Evolutionary conservation across 1,139 yeast genomes (phyloP), one percentile per base, ranked within the genome.

Genomic region (Candida anutae): DNA sequence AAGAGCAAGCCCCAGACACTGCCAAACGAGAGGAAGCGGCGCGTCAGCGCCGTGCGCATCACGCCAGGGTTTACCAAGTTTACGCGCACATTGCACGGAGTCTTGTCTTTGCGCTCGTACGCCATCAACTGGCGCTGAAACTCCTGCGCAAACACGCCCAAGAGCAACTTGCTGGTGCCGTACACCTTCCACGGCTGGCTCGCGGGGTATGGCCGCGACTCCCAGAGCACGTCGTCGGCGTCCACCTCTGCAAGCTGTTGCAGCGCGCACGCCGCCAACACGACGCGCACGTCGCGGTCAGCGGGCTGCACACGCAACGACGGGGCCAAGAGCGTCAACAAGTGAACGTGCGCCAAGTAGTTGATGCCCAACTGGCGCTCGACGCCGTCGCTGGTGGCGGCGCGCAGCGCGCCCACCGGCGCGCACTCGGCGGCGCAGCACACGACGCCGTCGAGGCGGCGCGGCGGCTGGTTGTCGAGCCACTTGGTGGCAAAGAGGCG

Each of bases 401-500:
- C 72, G 34, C 95, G 67, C 9, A 66, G 57, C 29, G 58, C 59
- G 11, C 77, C 74, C 22, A 74, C 62, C 1, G 98, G 97, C 28
- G 77, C 58, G 35, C 78, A 65, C 30, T 84, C 88, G 8, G 85
- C 90, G 2, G 96, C 96, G 55, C 88, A 77, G 46, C 95, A 82
- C 4, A 90, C 55, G 12, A 90, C 70, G 34, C 94, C 94, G 50
- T 90, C 98, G 30, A 90, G 61, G 32, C 98, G 57, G 42, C 98
- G 66, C 5, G 96, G 94, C 1, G 96, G 95, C 22, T 77, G 63
- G 48, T 83, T 87, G 52, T 90, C 95, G 34, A 90, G 64, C 97
- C 97, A 90, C 38, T 69, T 77, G 2, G 98, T 88, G 17, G 95
- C 96, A 60, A 90, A 90, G 49, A 77, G 76, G 40, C 98, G 67